Conservation (phyloP, 2,329 filamentous ascomycete species). For the Basipetospora chlamydospora region DNA sequence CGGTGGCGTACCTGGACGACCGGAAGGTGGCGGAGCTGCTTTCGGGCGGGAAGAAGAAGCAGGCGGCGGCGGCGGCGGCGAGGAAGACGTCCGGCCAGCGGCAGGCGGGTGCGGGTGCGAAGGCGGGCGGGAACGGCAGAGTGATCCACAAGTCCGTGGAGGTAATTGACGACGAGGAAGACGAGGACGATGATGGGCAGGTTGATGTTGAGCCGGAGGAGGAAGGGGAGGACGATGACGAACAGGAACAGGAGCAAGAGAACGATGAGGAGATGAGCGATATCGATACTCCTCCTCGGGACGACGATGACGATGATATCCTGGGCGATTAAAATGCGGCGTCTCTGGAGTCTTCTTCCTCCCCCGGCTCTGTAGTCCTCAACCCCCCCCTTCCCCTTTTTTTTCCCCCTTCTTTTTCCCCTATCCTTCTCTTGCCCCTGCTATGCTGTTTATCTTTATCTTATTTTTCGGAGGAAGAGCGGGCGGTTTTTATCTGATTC, state of each 20-base stretch:
- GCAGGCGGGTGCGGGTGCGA: conserved; percentile 45
- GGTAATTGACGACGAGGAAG: conserved; percentile 13
- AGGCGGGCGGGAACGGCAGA: too few species aligned
- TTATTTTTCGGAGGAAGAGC: too few species aligned
- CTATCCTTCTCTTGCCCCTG: neutral
- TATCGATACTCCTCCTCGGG: too few species aligned
- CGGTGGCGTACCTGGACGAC: conserved; percentile 67
- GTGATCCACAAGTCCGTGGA: conserved; percentile 25
- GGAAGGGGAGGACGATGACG: conserved; percentile 16
- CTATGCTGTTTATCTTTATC: neutral
- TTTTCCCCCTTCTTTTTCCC: conserved; percentile 9
- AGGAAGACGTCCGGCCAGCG: conserved; percentile 33
- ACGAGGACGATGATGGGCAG: conserved; percentile 15
- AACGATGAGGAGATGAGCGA: conserved; percentile 22
- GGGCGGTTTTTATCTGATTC: too few species aligned
- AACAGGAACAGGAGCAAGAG: conserved; percentile 16
- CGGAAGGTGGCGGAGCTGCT: conserved; percentile 32
- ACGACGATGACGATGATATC: conserved; percentile 1
- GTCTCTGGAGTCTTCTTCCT: too few species aligned
- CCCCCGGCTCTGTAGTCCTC: neutral
- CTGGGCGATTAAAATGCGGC: conserved; percentile 4
- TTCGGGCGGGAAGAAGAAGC: conserved; percentile 21
- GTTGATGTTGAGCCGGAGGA: conserved; percentile 20
- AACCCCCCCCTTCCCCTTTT: conserved; percentile 1
- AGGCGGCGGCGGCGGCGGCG: conserved; percentile 21